These are phyloP conservation scores for Protea cynaroides DNA, from an alignment of 164 flowering plant species.

Conservation along the genomic window DNA sequence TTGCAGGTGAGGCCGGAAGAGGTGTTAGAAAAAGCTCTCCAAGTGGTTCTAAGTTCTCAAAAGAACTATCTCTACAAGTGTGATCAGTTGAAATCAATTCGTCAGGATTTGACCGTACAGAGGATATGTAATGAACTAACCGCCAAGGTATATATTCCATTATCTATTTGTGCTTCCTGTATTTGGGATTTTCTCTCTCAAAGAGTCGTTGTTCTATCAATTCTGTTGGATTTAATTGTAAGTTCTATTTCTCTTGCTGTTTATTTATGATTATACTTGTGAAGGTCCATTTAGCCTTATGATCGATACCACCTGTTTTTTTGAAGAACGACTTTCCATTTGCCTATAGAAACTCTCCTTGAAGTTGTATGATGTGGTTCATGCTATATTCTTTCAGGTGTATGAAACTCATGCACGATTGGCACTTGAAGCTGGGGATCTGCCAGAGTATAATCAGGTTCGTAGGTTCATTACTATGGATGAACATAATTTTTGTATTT, in stretches of 20 bases:
- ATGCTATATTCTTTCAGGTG: constrained; percentile 46
- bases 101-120: constrained; percentile 96
- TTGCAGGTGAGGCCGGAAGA: constrained; percentile 95
- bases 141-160: constrained; percentile 56
- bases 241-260: background rate
- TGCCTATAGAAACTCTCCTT: background rate
- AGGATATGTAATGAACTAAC: constrained; percentile 74
- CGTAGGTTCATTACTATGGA: constrained; percentile 6
- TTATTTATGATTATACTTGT: background rate
- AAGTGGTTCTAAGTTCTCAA: constrained; percentile 75
- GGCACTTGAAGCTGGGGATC: constrained; percentile 84
- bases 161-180: background rate
- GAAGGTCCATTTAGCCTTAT: background rate
- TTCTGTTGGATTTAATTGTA: background rate
- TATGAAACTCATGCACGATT: constrained; percentile 98
- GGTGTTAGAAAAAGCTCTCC: constrained; percentile 74
- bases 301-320: constrained; percentile 1
- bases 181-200: background rate
- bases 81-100: constrained; percentile 96
- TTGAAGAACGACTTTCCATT: background rate
- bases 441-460: constrained; percentile 97
- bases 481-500: background rate
- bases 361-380: background rate
- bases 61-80: constrained; percentile 94
- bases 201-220: background rate